Base-by-base conservation (phyloP, 2,329 filamentous ascomycete species). In the Esteya vermicola region DNA sequence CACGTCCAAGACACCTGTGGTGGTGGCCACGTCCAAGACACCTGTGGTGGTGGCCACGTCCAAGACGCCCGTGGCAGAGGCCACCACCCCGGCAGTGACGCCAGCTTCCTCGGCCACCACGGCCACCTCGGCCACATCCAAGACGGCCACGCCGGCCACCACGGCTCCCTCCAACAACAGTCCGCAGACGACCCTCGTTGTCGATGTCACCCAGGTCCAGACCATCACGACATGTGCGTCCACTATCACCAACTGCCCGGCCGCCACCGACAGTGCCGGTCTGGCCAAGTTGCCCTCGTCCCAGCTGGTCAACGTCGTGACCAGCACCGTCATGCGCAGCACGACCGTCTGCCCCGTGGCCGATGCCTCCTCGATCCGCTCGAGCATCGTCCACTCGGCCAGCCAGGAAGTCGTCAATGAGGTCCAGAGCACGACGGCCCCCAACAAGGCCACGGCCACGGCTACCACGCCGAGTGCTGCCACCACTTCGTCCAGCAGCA, bases 311-410 rank as follows among this genome's bases (percentile, higher is more conserved):
- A 50, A 53, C 33, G 47, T 61, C 20, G 58, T 64, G 22, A 65
- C 61, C 13, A 54, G 61, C 43, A 58, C 54, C n/a, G 46, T 62
- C 38, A 46, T 55, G 20, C 48, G 63, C 14, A 56, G 57, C 39
- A 58, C 57, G 36, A 60, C 58, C 28, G 50, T 63, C 42, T 64
- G 62, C 58, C 62, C 63, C 38, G 59, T 64, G 28, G 56, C 57
- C 4, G 59, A 54, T 7, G 58, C 57, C n/a, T 44, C 47, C 12
- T 54, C 57, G 42, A 58, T 61, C 52, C 53, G 58, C 19, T 60
- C 59, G 7, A 56, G 57, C 49, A 45, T 62, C 36, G 44, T 57
- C 18, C 51, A 44, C 6, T 48, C 47, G 3, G 52, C 52, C 38
- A 54, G 54, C 30, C 46, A 54, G 36, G 57, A 53, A n/a, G n/a